Percentiles rank a stretch among this genome's conserved stretches.
phyloP scores from a whole-genome alignment of 2,329 filamentous ascomycete species.

The Thyridium curvatum region DNA sequence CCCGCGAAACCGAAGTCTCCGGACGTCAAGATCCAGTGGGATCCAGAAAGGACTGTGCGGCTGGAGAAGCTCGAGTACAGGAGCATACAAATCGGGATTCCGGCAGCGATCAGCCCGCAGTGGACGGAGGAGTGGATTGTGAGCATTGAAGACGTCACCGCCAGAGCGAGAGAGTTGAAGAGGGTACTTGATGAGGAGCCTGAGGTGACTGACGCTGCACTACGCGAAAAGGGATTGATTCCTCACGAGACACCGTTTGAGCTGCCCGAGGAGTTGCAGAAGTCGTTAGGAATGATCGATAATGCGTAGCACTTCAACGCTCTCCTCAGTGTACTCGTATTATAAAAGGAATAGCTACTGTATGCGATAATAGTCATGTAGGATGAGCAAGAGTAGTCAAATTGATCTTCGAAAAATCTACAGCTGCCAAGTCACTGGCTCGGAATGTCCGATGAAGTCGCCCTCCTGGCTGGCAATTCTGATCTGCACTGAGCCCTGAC shows the following conservation, averaged over 20 bases:
- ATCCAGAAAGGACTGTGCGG: conserved; percentile 47
- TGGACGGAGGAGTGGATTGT: conserved; percentile 48
- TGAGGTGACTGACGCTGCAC: conserved; percentile 22
- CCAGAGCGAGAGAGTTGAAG: conserved; percentile 41
- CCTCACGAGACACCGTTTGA: conserved; percentile 36
- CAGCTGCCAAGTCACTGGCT: conserved; percentile 2
- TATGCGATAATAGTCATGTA: too few species aligned
- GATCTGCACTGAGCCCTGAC: conserved; percentile 3
- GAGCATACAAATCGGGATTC: conserved; percentile 58
- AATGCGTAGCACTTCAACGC: too few species aligned
- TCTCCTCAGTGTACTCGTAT: too few species aligned
- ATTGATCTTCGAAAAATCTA: too few species aligned
- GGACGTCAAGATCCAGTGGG: conserved; percentile 55
- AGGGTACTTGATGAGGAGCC: conserved; percentile 32
- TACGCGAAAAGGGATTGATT: conserved; percentile 31
- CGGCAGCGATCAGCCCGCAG: conserved; percentile 30
- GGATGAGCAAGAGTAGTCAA: too few species aligned
- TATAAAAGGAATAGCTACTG: too few species aligned
- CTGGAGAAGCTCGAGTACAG: conserved; percentile 40
- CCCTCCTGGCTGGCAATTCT: conserved; percentile 3
- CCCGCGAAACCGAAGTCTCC: conserved; percentile 11
- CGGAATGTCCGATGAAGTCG: background rate
- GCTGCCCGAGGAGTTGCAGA: conserved; percentile 28
- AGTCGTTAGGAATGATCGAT: conserved; percentile 22
- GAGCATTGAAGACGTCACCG: conserved; percentile 53